Base-by-base conservation (phyloP, 345 rosid species). In the Eucalyptus dawsonii region DNA sequence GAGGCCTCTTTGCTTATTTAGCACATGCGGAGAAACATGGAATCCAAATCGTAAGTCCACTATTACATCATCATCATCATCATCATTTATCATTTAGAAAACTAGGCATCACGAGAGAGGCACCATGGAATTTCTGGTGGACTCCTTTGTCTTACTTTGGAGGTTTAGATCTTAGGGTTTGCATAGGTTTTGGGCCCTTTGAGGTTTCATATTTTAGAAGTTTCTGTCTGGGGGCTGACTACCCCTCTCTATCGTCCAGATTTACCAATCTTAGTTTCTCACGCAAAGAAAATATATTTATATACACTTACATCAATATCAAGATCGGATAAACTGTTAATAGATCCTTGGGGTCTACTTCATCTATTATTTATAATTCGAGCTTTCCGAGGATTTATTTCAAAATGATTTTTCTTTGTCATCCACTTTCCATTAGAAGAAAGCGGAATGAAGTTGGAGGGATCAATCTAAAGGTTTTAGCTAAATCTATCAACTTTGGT, bases 1-100 rank as follows among this genome's bases (percentile, higher is more conserved):
- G 99, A 54, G 94, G 97, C 87, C 83, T 94, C 49, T 93, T 97
- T 86, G 95, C 99, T 45, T 97, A 91, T 91, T 88, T 97, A 45
- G 93, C 92, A 14, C 93, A 92, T 19, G 97, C 90, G 7, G 91
- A 93, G 14, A 94, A 93, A 86, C 94, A 95, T 80, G 97, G 95
- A 37, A 94, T 97, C 91, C 91, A 90, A 92, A 96, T 93, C n/a
- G 99, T 97, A 90, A 93, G 96, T 88, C 2, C 37, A 14, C 7
- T 14, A 13, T 34, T 13, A 17, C 86, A n/a, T 49, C 13, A 12
- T 47, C 81, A 34, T 62, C 42, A 40, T 40, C 42, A 40, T 34
- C 86, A 29, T 49, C 11, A 11, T 47, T 31, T 13, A 10, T 47
- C 1, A 83, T 34, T 14, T n/a, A 53, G 25, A n/a, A 65, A 65